Evolutionary conservation across 805 yeast species (phyloP), one percentile per base, ranked within the genome.

Genomic region (Wickerhamomyces canadensis): DNA sequence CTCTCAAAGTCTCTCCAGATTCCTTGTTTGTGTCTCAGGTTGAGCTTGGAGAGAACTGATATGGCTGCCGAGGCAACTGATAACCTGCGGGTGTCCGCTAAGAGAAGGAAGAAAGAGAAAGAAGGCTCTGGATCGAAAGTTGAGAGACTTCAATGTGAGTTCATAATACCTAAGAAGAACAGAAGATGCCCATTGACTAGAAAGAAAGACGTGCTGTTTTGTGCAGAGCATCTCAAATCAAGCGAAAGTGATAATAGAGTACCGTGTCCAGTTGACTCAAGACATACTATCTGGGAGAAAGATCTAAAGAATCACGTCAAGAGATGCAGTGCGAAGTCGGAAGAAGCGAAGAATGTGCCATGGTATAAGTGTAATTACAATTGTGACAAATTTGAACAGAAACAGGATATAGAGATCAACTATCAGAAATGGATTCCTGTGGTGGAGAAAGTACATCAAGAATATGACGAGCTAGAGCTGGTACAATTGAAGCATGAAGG

Each of bases 241-340:
- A 41, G 34, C 11, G 49, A 44, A 31, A 56, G 40, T 19, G 58
- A 54, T 21, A 53, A 52, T 6, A 60, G 95, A 38, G 69, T 87
- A 0, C 75, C 79, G 6, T 87, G 96, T 60, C 87, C 96, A 0
- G 53, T 80, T 21, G 95, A 86, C 56, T 76, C 81, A 2, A 69
- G 74, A 3, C 96, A 87, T 55, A 72, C 80, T 2, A 77, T 87
- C 0, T 81, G 85, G 86, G 65, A 65, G 33, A 65, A 67, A 30
- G 77, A 73, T 36, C 54, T 85, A 29, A 55, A 63, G 5, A 57
- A 50, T 14, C 96, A 87, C 57, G 35, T 79, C 34, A 64, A 60
- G 39, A 78, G 76, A 52, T 87, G 96, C 55, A 76, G 72, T 44
- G 69, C 73, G 16, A 55, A 60, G 31, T 49, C 50, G 33, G 52